These are phyloP conservation scores for Lagenidium sp. DNA, from an alignment of 352 stramenopile genomes.

Conservation along the genomic window DNA sequence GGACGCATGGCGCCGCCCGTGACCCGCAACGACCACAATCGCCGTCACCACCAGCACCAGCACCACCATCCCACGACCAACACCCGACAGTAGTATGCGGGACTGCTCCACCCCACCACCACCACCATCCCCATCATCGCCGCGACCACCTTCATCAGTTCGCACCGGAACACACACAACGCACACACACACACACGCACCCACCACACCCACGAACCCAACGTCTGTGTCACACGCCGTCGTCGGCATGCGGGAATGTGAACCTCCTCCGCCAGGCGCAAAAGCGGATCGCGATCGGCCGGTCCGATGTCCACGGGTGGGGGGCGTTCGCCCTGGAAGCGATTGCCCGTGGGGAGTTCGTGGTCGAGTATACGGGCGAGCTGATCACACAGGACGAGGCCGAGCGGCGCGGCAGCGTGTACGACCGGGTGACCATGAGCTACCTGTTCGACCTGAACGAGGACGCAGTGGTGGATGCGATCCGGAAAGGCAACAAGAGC, in stretches of 20 bases:
- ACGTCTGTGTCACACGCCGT: not conserved
- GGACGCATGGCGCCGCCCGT: no score
- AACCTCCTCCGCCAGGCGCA: not conserved
- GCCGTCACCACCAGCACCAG: no score
- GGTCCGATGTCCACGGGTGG: constrained; percentile 4
- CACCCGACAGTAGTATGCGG: no score
- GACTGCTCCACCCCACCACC: no score
- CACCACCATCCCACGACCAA: no score
- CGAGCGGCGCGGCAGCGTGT: constrained; percentile 26
- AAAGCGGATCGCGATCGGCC: constrained; percentile 5
- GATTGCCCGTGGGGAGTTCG: constrained; percentile 2
- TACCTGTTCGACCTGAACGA: constrained; percentile 76
- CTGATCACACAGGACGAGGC: constrained; percentile 12
- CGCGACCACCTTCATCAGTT: no score
- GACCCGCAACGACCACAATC: not conserved
- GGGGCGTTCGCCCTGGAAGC: constrained; percentile 5
- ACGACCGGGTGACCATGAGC: constrained; percentile 27
- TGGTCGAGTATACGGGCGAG: constrained; percentile 8
- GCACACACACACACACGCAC: no score
- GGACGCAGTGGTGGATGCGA: constrained; percentile 57
- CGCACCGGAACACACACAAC: no score
- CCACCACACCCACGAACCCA: no score
- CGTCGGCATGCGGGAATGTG: not conserved
- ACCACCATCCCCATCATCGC: no score
- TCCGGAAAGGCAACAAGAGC: constrained; percentile 70